Percentiles rank a stretch among this genome's conserved stretches.
Evolutionary conservation across 208 protist genomes (phyloP).

Genomic region (Porcisia hertigi): DNA sequence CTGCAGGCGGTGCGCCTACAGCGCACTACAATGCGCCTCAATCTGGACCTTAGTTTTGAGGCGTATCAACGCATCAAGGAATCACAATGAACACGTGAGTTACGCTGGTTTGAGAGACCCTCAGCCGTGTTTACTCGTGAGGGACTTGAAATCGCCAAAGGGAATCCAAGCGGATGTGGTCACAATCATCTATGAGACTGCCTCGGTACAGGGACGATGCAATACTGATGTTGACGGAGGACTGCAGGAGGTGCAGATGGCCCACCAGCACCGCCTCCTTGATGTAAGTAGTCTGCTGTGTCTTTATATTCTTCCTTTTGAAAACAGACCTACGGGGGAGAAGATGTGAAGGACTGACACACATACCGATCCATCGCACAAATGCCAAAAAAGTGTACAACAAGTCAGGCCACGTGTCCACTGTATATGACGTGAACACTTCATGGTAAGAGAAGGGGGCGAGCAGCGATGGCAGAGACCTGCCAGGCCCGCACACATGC

Average conservation of each 20-base stretch:
- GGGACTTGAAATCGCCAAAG: neutral
- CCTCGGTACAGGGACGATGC: neutral
- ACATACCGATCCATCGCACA: neutral
- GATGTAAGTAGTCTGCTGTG: slow-evolving; percentile 5
- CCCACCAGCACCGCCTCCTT: neutral
- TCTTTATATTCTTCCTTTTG: too few relatives aligned
- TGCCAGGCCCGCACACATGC: neutral
- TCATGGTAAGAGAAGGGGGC: neutral
- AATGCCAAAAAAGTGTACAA: neutral
- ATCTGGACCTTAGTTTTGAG: slow-evolving; percentile 68
- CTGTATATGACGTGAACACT: neutral
- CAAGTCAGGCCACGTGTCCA: too few relatives aligned
- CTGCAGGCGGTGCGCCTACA: slow-evolving; percentile 46
- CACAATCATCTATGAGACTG: neutral
- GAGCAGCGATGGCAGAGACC: neutral
- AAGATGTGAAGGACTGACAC: neutral
- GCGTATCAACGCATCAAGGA: slow-evolving; percentile 53
- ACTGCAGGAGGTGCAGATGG: neutral
- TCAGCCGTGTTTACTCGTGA: neutral
- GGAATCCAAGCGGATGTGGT: neutral
- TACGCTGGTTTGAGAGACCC: neutral
- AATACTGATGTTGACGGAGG: neutral
- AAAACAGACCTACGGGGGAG: neutral
- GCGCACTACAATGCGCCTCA: slow-evolving; percentile 45
- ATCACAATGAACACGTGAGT: neutral